phyloP scores from a whole-genome alignment of 1,139 yeast species.

The Fermentozyma sake region DNA sequence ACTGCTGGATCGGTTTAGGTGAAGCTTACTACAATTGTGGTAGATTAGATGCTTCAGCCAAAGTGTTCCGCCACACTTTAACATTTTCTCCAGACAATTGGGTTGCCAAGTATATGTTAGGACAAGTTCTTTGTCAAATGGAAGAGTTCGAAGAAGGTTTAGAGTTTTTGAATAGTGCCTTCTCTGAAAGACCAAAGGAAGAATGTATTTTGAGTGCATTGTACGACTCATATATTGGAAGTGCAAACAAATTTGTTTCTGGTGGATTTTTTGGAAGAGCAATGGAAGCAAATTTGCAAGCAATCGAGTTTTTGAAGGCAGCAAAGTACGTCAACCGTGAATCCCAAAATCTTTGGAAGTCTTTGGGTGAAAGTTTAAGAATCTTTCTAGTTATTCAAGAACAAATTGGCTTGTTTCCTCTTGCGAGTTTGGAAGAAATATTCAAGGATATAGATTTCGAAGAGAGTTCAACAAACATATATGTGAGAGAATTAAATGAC shows the following conservation, averaged over 20 bases:
- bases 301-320: constrained; percentile 45
- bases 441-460: constrained; percentile 17
- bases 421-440: constrained; percentile 32
- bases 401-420: constrained; percentile 38
- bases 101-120: constrained; percentile 65
- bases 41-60: constrained; percentile 77
- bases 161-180: constrained; percentile 31
- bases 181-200: constrained; percentile 43
- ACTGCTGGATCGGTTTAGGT: constrained; percentile 92
- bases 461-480: no score
- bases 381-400: constrained; percentile 43
- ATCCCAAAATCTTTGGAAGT: constrained; percentile 54
- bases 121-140: constrained; percentile 50
- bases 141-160: constrained; percentile 37
- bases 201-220: constrained; percentile 55
- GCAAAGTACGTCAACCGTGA: constrained; percentile 32
- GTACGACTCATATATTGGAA: constrained; percentile 52
- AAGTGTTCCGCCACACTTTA: constrained; percentile 69
- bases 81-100: constrained; percentile 46
- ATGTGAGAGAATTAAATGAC: constrained; percentile 4
- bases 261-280: constrained; percentile 68
- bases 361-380: constrained; percentile 47
- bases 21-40: constrained; percentile 89
- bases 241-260: constrained; percentile 47
- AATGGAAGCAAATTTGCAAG: constrained; percentile 33